Conservation (phyloP, 2,329 filamentous ascomycete species). For the Botrytis fragariae region DNA sequence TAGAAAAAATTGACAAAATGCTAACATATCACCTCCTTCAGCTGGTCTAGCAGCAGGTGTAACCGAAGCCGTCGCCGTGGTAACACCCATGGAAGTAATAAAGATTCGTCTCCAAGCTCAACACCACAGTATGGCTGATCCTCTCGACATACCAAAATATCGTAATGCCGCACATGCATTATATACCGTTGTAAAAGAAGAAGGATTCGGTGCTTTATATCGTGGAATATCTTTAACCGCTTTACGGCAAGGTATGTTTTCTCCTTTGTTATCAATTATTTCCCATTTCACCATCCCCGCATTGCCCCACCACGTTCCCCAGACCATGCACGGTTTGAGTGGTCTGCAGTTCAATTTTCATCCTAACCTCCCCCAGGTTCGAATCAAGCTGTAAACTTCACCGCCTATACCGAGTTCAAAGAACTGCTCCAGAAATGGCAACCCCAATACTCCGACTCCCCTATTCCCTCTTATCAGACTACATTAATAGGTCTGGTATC, state of each 20-base stretch:
- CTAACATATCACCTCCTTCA: slow-evolving; percentile 34
- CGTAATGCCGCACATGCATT: slow-evolving; percentile 81
- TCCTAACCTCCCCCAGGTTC: slow-evolving; percentile 38
- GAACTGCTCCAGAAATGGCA: slow-evolving; percentile 70
- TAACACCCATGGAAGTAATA: slow-evolving; percentile 98
- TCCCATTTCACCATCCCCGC: not conserved
- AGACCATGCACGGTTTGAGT: not conserved
- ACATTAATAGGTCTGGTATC: slow-evolving; percentile 82
- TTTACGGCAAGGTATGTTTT: slow-evolving; percentile 72
- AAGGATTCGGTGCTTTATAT: slow-evolving; percentile 84
- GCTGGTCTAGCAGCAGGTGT: slow-evolving; percentile 90
- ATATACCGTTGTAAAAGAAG: slow-evolving; percentile 89
- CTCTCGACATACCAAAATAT: slow-evolving; percentile 94
- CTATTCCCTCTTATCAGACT: slow-evolving; percentile 85
- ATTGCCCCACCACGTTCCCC: not conserved
- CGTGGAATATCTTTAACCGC: slow-evolving; percentile 92
- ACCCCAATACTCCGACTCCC: slow-evolving; percentile 60
- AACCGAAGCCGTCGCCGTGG: slow-evolving; percentile 92
- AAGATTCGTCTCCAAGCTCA: slow-evolving; percentile 98
- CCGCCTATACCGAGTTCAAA: slow-evolving; percentile 94
- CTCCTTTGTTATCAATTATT: not conserved
- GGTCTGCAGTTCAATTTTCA: not conserved
- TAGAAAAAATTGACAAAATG: not conserved
- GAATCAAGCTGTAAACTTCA: slow-evolving; percentile 99
- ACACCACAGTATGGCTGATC: slow-evolving; percentile 96